Evolutionary conservation across 345 rosid species (phyloP), one percentile per base, ranked within the genome.

Genomic region (Turnera subulata): DNA sequence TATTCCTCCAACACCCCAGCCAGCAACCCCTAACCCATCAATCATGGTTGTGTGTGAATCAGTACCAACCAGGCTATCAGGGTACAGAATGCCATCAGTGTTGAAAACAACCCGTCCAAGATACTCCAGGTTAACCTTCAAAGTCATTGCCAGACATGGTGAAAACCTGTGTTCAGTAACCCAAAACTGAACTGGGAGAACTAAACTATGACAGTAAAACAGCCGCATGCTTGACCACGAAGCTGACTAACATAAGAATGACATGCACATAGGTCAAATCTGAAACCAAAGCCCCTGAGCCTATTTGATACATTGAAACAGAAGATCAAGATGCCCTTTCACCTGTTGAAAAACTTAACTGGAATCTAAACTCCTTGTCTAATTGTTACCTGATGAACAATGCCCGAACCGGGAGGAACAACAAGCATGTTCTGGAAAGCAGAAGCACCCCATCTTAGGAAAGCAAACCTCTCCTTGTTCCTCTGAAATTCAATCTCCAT

Each of bases 301-400:
- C n/a, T n/a, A n/a, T n/a, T n/a, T n/a, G n/a, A n/a, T n/a, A n/a
- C n/a, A n/a, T n/a, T n/a, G n/a, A n/a, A n/a, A n/a, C n/a, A n/a
- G n/a, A n/a, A n/a, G n/a, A n/a, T n/a, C n/a, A n/a, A n/a, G n/a
- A n/a, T n/a, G n/a, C n/a, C n/a, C n/a, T n/a, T n/a, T n/a, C n/a
- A n/a, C n/a, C n/a, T n/a, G n/a, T n/a, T n/a, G n/a, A n/a, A n/a
- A n/a, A n/a, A n/a, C n/a, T n/a, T n/a, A n/a, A n/a, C n/a, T n/a
- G n/a, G n/a, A n/a, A n/a, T n/a, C n/a, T n/a, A n/a, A n/a, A n/a
- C n/a, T n/a, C n/a, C n/a, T n/a, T n/a, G n/a, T n/a, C n/a, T n/a
- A n/a, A n/a, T n/a, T n/a, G n/a, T n/a, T 84, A 89, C 99, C 89
- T 93, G 97, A 82, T 94, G 99, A 47, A 94, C 99, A 58, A 94